Base-by-base conservation (phyloP, 805 yeast species). In the Lachancea thermotolerans region DNA sequence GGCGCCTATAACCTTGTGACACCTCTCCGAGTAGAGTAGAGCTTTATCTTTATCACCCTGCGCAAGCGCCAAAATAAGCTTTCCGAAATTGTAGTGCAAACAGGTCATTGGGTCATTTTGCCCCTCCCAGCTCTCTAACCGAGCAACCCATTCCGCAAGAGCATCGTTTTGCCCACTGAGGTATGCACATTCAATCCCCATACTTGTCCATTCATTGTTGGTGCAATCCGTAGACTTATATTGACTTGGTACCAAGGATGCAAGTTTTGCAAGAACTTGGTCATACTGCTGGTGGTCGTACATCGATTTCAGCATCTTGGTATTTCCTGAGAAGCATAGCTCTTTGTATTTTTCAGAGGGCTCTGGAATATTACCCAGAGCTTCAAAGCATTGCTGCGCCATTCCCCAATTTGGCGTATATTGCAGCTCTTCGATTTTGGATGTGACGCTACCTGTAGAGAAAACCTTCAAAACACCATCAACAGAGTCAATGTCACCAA, bases 401-500 rank as follows among this genome's bases (percentile, higher is more conserved):
- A 87, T 74, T 35, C 79, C 73, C 95, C 96, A 89, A 55, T 83
- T 83, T 35, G 85, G 88, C 40, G 86, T 81, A 53, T 85, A 89
- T 53, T 88, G 93, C 43, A 91, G 79, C 47, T 87, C 87, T 6
- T 81, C 70, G 21, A 90, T 74, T 58, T 87, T 85, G 49, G 89
- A 90, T n/a, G 78, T 75, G 37, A 88, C 66, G 51, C 79, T 78
- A 35, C 79, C 77, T 0, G 83, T 75, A 0, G 95, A 79, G 53
- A 86, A 82, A 48, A 74, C 74, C 48, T 85, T 80, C 46, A 90
- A 67, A 4, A 87, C 79, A 17, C 99, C 99, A 58, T 85, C 90
- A 29, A 93, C 70, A 0, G 96, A 81, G 67, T 93, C 99, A 32
- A 82, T 74, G 57, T 95, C 99, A 55, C 88, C 91, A 40, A 93